Conservation (phyloP, 345 rosid genomes). For the Kernera saxatilis region DNA sequence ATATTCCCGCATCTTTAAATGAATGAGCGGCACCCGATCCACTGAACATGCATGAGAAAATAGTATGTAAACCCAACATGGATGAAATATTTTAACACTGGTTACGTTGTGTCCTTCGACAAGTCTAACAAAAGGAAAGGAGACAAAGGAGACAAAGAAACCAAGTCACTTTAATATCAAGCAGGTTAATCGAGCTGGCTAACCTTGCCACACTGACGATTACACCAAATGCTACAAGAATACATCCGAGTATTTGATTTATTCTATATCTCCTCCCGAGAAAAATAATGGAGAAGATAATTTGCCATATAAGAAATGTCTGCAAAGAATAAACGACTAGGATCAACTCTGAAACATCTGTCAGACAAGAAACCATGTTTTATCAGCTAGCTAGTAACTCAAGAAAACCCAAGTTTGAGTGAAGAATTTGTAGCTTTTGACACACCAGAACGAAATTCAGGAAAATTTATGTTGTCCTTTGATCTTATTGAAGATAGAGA, state of each 20-base stretch:
- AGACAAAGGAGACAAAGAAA: not conserved
- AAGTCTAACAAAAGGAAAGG: not conserved
- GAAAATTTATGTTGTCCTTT: not conserved
- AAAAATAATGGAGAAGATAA: conserved; percentile 72
- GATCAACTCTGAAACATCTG: not conserved
- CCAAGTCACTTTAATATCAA: not conserved
- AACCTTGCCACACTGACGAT: conserved; percentile 89
- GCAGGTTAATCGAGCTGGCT: conserved; percentile 2
- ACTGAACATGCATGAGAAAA: conserved; percentile 42
- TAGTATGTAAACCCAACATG: conserved; percentile 11
- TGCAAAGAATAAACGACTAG: conserved; percentile 34
- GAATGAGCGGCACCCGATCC: conserved; percentile 78
- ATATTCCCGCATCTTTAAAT: conserved; percentile 62
- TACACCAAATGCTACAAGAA: conserved; percentile 75
- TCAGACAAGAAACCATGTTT: not conserved
- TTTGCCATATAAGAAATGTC: conserved; percentile 97
- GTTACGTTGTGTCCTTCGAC: not conserved
- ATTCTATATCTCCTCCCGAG: conserved; percentile 84
- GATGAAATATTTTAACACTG: not conserved
- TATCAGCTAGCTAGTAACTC: not conserved
- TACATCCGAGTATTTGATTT: conserved; percentile 79
- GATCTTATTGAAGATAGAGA: not conserved
- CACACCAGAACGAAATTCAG: not conserved
- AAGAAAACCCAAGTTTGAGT: not conserved
- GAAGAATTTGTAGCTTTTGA: not conserved